Evolutionary conservation across 169 alveolate species (phyloP), one percentile per base, ranked within the genome.

Genomic region (Eimeria mitis): DNA sequence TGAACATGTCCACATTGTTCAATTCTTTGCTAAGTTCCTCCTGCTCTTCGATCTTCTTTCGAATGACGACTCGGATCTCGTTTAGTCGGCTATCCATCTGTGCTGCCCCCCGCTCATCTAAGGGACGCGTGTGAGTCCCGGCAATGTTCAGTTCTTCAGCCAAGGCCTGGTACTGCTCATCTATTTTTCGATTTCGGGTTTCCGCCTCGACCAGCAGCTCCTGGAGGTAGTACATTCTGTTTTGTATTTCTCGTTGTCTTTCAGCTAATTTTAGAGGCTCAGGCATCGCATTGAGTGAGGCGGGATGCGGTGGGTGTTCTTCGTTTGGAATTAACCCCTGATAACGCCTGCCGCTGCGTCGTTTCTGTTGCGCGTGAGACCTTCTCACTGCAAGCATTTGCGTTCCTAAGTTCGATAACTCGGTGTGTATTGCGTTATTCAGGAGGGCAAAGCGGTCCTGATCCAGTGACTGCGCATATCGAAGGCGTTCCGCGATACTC

Each of bases 71-170:
- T n/a, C 88, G 88, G 63, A 78, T 78, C 56, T 78, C 88, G 37
- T 78, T 23, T 7, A 78, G 88, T 2, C 88, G 63, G 37, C 11
- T 21, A 49, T 78, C 88, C 63, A 78, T 47, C 88, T 42, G 61
- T 21, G 56, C 88, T 47, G 88, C 88, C n/a, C 68, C 63, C 47
- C 88, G 23, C 44, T 42, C 63, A 42, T 78, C 88, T 78, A 78
- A n/a, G 23, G 88, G 63, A 5, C 68, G 68, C 63, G 56, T 49
- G 42, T 49, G 88, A 25, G 23, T 47, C 11, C 88, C 59, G 25
- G 88, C 63, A 13, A 42, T 78, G 88, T 23, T 5, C 42, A 78
- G 65, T 78, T 78, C 88, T 28, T 28, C 88, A 23, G 88, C 63
- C 42, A 78, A 78, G 21, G 88, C 63, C 28, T 25, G 68, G 63